phyloP scores from a whole-genome alignment of 2,329 filamentous ascomycete genomes.

The Penicillium occitanis region DNA sequence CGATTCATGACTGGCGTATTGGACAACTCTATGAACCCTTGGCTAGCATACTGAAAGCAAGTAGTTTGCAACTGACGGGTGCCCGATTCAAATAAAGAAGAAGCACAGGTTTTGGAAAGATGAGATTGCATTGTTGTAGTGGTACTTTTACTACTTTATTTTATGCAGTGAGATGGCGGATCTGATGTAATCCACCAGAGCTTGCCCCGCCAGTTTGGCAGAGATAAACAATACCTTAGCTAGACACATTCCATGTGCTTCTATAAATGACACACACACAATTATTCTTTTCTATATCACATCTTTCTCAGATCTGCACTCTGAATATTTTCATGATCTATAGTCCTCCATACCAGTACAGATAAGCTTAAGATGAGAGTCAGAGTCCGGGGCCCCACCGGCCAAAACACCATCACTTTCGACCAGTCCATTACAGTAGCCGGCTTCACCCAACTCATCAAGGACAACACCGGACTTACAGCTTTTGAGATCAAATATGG shows the following conservation, averaged over 20 bases:
- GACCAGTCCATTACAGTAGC: slow-evolving; percentile 60
- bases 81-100: background rate
- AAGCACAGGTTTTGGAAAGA: background rate
- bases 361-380: slow-evolving; percentile 60
- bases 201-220: slow-evolving; percentile 14
- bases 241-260: background rate
- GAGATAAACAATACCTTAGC: background rate
- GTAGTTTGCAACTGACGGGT: background rate
- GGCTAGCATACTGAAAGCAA: background rate
- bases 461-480: slow-evolving; percentile 62
- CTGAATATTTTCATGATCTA: background rate
- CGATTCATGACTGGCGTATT: background rate
- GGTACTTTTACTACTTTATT: too few species aligned
- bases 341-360: background rate
- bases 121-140: too few species aligned
- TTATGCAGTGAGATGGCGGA: background rate
- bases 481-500: slow-evolving; percentile 79
- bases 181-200: slow-evolving; percentile 4
- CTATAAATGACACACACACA: background rate
- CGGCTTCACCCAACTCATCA: slow-evolving; percentile 45
- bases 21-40: background rate
- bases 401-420: slow-evolving; percentile 68
- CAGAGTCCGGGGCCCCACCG: slow-evolving; percentile 71
- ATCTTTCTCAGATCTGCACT: too few species aligned
- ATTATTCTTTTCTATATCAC: background rate